Evolutionary conservation across 2,329 filamentous ascomycete genomes (phyloP).

Genomic region (Exserohilum rostratum): DNA sequence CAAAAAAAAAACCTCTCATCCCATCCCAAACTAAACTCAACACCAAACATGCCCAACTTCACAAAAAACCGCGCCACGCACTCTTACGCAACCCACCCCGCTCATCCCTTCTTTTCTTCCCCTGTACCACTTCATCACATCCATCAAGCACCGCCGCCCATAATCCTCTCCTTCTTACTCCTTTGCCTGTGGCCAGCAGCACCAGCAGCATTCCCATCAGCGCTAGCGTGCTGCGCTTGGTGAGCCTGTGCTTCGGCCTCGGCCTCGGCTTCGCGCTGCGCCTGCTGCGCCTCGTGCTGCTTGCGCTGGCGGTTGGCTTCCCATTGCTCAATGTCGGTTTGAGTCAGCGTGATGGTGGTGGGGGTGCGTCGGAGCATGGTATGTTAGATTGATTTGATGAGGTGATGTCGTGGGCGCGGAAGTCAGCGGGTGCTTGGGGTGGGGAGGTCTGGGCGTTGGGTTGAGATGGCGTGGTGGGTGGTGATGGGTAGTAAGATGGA

Average conservation of each 20-base stretch:
- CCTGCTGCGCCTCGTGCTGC: conserved; percentile 38
- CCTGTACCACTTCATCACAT: no score
- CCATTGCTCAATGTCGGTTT: conserved; percentile 73
- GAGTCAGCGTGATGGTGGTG: conserved; percentile 70
- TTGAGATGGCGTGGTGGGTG: background rate
- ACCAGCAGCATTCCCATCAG: conserved; percentile 20
- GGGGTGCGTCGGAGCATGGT: conserved; percentile 70
- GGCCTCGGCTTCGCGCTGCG: conserved; percentile 25
- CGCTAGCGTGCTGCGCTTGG: no score
- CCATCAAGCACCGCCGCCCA: conserved; percentile 28
- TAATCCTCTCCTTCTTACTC: conserved; percentile 41
- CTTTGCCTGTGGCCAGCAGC: conserved; percentile 24
- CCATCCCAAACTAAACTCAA: no score
- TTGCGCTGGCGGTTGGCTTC: conserved; percentile 63
- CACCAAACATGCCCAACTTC: no score
- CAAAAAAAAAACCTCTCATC: no score
- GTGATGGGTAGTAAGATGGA: background rate
- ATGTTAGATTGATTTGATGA: no score
- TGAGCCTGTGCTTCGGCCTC: conserved; percentile 21
- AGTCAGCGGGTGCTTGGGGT: no score
- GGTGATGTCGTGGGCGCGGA: no score
- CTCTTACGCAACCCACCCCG: no score
- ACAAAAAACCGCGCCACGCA: no score
- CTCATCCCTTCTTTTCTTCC: background rate
- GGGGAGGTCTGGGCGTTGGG: no score